Evolutionary conservation across 1,284 basidiomycete species (phyloP).

Genomic region (Caloboletus firmus): DNA sequence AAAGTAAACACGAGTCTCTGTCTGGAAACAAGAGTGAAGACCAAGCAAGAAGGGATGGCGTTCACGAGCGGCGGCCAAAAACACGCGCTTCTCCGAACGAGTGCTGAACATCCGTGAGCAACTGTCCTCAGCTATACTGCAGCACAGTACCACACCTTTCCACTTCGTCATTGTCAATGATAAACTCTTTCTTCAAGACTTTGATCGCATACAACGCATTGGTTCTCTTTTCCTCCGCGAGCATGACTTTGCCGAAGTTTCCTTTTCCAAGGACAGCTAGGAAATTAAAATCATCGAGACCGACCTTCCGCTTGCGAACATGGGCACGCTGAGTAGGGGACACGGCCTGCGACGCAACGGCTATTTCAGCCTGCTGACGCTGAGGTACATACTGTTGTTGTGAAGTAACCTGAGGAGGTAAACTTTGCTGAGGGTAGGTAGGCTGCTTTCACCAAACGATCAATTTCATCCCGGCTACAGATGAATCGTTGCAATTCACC

Average conservation of each 20-base stretch:
- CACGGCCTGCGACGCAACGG: conserved; percentile 18
- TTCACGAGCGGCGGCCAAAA: conserved; percentile 93
- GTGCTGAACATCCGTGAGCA: conserved; percentile 57
- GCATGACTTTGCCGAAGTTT: conserved; percentile 99
- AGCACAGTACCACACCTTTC: conserved; percentile 68
- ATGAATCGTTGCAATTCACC: conserved; percentile 16
- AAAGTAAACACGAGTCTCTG: conserved; percentile 96
- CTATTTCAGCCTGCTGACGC: conserved; percentile 31
- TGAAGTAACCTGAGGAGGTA: conserved; percentile 21
- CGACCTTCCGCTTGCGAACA: conserved; percentile 79
- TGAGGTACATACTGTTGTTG: conserved; percentile 27
- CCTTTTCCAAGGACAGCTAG: conserved; percentile 98
- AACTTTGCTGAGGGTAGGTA: conserved; percentile 24
- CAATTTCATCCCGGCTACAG: conserved; percentile 2
- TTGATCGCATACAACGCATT: conserved; percentile 97
- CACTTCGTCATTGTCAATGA: conserved; percentile 99
- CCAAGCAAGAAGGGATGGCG: conserved; percentile 97
- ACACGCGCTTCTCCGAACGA: conserved; percentile 98
- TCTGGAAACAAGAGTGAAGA: conserved; percentile 99
- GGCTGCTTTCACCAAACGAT: conserved; percentile 20
- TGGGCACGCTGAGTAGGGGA: conserved; percentile 42
- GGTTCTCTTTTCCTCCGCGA: conserved; percentile 95
- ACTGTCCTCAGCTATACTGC: background rate
- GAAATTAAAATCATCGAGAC: conserved; percentile 99
- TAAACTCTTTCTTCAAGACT: conserved; percentile 99